Conservation (phyloP, 2,329 filamentous ascomycete species). For the Arthrobotrys musiformis region DNA sequence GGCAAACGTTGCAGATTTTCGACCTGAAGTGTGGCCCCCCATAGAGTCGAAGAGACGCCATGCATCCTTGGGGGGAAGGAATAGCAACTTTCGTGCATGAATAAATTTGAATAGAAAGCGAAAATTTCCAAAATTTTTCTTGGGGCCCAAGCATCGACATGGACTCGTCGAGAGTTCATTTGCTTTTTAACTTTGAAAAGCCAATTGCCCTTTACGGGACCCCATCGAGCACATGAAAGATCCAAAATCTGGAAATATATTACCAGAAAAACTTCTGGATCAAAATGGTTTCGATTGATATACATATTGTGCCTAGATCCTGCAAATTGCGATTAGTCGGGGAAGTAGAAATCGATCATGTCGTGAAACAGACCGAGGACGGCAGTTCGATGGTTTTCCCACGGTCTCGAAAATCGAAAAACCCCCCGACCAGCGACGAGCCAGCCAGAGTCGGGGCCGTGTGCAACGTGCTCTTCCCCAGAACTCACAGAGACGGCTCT, state of each 20-base stretch:
- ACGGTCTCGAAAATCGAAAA: conserved; percentile 36
- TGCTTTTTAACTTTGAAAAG: conserved; percentile 32
- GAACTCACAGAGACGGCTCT: conserved; percentile 17
- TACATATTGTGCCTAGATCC: conserved; percentile 22
- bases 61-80: conserved; percentile 47
- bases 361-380: conserved; percentile 43
- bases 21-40: conserved; percentile 42
- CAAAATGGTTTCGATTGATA: conserved; percentile 15
- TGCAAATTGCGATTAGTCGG: conserved; percentile 49
- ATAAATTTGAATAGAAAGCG: conserved; percentile 4
- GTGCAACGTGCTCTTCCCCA: conserved; percentile 28
- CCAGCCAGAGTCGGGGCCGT: background rate
- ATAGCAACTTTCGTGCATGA: conserved; percentile 46
- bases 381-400: conserved; percentile 30
- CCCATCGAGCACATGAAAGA: background rate
- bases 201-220: conserved; percentile 18
- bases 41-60: conserved; percentile 34
- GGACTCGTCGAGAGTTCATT: conserved; percentile 14
- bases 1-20: conserved; percentile 53
- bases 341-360: conserved; percentile 39
- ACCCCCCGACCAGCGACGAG: conserved; percentile 18
- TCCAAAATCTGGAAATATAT: background rate
- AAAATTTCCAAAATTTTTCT: conserved; percentile 20
- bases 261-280: background rate
- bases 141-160: conserved; percentile 15